phyloP scores from a whole-genome alignment of 805 yeast genomes.

The Barnettozyma sp. region DNA sequence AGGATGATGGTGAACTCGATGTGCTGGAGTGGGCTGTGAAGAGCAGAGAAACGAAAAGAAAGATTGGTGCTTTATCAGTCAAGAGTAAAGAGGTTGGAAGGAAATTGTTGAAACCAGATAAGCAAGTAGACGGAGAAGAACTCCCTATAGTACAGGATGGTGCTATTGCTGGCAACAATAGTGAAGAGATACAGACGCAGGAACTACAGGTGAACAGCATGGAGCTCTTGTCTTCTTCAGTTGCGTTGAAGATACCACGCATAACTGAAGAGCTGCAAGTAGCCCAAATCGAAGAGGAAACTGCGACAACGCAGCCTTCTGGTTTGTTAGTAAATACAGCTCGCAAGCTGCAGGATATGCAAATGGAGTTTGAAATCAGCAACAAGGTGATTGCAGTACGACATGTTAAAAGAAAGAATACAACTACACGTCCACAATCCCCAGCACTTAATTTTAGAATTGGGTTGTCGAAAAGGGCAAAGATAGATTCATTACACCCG shows the following conservation, averaged over 20 bases:
- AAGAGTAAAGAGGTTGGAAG: too few species aligned
- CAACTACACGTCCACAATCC: neutral
- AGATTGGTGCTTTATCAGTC: conserved; percentile 1
- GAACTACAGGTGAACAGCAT: neutral
- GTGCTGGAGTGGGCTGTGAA: neutral
- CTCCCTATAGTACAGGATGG: neutral
- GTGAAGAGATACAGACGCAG: too few species aligned
- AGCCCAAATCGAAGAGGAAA: neutral
- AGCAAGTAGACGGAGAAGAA: neutral
- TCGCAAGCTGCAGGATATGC: neutral
- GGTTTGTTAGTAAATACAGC: too few species aligned
- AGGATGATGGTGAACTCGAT: conserved; percentile 1
- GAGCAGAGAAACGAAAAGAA: neutral
- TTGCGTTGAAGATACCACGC: too few species aligned
- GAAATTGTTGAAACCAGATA: neutral
- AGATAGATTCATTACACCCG: neutral
- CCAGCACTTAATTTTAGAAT: neutral
- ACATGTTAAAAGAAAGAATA: neutral
- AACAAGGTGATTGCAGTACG: too few species aligned
- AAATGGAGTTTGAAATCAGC: too few species aligned
- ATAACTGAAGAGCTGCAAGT: neutral
- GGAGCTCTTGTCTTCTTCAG: too few species aligned
- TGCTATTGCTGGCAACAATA: neutral
- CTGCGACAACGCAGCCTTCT: too few species aligned
- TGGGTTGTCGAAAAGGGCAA: neutral